phyloP scores from a whole-genome alignment of 345 rosid genomes.

The Brassica nigra region DNA sequence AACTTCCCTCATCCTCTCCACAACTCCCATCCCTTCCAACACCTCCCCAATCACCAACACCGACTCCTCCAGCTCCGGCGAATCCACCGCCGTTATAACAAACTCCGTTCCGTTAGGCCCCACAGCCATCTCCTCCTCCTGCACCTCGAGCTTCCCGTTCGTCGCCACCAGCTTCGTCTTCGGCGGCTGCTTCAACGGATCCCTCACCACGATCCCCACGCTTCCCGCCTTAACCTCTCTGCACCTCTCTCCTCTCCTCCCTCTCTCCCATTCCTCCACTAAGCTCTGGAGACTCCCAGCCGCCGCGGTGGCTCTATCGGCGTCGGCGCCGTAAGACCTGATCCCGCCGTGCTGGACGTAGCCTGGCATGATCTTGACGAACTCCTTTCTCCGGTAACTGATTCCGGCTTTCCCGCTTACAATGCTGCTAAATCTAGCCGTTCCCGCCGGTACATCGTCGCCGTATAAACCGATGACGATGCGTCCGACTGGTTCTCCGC shows the following conservation, averaged over 20 bases:
- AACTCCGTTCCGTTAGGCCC: conserved; percentile 86
- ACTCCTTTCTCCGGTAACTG: conserved; percentile 89
- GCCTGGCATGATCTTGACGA: conserved; percentile 74
- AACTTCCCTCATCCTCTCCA: conserved; percentile 60
- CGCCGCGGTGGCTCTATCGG: conserved; percentile 66
- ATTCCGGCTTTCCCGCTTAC: conserved; percentile 82
- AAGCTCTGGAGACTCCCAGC: conserved; percentile 53
- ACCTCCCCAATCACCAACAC: conserved; percentile 77
- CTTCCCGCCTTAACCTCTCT: conserved; percentile 61
- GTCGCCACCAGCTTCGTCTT: conserved; percentile 78
- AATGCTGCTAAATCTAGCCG: conserved; percentile 61
- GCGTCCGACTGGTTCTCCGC: conserved; percentile 70
- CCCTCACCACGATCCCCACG: conserved; percentile 73
- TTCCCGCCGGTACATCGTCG: conserved; percentile 63
- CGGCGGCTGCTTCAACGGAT: conserved; percentile 78
- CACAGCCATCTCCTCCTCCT: conserved; percentile 61
- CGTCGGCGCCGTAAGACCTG: conserved; percentile 83
- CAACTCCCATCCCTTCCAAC: conserved; percentile 76
- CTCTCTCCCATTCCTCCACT: conserved; percentile 66
- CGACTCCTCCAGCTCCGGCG: conserved; percentile 80
- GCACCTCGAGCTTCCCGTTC: conserved; percentile 68
- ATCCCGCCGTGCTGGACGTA: conserved; percentile 88
- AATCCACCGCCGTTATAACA: conserved; percentile 63
- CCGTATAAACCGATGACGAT: conserved; percentile 71
- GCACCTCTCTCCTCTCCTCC: conserved; percentile 47